Evolutionary conservation across 2,329 filamentous ascomycete genomes (phyloP).

Genomic region (Fusarium sulawesiense): DNA sequence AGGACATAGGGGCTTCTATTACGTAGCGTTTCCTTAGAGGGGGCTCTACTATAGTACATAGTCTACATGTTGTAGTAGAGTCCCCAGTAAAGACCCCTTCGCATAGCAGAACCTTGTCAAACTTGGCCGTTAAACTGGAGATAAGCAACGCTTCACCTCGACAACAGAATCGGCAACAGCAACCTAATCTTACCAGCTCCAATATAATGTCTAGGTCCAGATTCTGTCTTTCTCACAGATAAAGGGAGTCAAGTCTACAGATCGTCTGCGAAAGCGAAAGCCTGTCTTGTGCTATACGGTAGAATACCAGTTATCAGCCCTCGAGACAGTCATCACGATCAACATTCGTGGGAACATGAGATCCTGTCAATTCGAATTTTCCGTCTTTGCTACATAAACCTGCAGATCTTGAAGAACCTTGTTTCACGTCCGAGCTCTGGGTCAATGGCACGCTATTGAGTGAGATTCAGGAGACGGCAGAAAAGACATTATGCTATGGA

Average conservation of each 20-base stretch:
- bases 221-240: neutral
- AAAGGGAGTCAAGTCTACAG: conserved; percentile 14
- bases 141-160: conserved; percentile 15
- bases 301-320: conserved; percentile 1
- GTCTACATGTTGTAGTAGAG: neutral
- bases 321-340: conserved; percentile 15
- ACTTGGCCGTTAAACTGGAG: conserved; percentile 13
- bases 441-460: conserved; percentile 15
- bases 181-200: conserved; percentile 32
- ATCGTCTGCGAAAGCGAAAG: conserved; percentile 4
- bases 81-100: conserved; percentile 12
- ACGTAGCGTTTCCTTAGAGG: neutral
- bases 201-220: conserved; percentile 5
- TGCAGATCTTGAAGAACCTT: conserved; percentile 26
- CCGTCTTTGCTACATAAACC: neutral
- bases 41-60: neutral
- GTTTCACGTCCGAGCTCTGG: conserved; percentile 15
- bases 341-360: neutral
- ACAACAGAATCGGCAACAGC: conserved; percentile 19
- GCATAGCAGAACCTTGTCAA: conserved; percentile 6
- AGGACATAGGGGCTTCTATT: neutral
- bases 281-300: neutral
- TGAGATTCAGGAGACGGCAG: conserved; percentile 19
- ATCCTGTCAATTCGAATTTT: neutral
- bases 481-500: neutral